Evolutionary conservation across 768 basidiomycete species (phyloP), one percentile per base, ranked within the genome.

Genomic region (Tephrocybe sp.): DNA sequence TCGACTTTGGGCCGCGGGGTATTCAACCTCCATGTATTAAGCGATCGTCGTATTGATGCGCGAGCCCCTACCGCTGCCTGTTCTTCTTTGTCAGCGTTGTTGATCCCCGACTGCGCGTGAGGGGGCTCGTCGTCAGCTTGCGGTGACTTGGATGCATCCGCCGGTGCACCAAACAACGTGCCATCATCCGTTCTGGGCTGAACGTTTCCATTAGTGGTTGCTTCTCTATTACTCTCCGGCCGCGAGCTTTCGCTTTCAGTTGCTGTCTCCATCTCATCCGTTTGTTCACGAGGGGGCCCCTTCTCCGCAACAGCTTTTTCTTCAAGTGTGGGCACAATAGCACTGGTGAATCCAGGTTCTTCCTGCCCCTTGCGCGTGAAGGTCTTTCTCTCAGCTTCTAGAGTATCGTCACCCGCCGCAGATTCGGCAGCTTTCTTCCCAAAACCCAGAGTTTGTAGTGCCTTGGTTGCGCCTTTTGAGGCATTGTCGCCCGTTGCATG

Each of bases 1-100:
- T 89, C 84, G 34, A 96, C 79, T 28, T 75, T 70, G 4, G 93
- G 93, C n/a, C 81, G 79, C 2, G 79, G 74, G 0, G 80, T 83
- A 1, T 84, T 83, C 49, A 90, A 68, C 30, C 77, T 77, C 84
- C 84, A 88, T 8, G 73, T 67, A 52, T 79, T 66, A 15, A 81
- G 65, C 56, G 84, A 80, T 59, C 80, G 84, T 50, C 81, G 71
- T 30, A 83, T 61, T 0, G 70, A 71, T n/a, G 78, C 65, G 24
- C 80, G 78, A 37, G 79, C 80, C 8, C 67, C 66, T 0, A 77
- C 71, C 1, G 80, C 76, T 43, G 68, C 69, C 53, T 72, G 70
- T 55, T 89, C 83, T 48, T 78, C 73, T 11, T 75, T 76, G 36
- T 71, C 65, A 4, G 70, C 62, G 25, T 81, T 76, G 25, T 76